Evolutionary conservation across 495 filamentous ascomycete species (phyloP).

Genomic region (Aspergillus carlsbadensis): DNA sequence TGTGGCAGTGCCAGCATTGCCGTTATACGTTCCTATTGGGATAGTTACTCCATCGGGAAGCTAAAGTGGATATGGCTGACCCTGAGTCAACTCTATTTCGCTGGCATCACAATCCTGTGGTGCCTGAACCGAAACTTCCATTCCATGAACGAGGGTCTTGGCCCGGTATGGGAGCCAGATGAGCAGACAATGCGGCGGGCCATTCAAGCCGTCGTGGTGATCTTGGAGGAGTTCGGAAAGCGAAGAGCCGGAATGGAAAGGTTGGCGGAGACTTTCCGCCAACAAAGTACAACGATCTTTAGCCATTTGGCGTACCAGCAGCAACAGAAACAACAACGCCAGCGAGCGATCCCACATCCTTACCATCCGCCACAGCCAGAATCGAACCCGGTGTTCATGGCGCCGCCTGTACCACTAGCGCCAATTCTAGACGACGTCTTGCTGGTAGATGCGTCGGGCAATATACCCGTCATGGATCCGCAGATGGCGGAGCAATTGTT

Average conservation of each 20-base stretch:
- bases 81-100: slow-evolving; percentile 52
- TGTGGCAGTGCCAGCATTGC: slow-evolving; percentile 51
- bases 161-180: slow-evolving; percentile 43
- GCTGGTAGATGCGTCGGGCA: slow-evolving; percentile 36
- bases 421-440: slow-evolving; percentile 44
- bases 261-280: slow-evolving; percentile 44
- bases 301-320: slow-evolving; percentile 42
- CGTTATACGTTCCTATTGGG: slow-evolving; percentile 51
- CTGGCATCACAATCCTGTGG: slow-evolving; percentile 50
- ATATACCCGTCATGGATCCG: slow-evolving; percentile 38
- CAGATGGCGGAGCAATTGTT: slow-evolving; percentile 44
- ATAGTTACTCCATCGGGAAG: slow-evolving; percentile 48
- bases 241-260: slow-evolving; percentile 48
- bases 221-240: slow-evolving; percentile 50
- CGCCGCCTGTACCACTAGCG: slow-evolving; percentile 40
- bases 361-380: slow-evolving; percentile 23
- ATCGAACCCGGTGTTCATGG: slow-evolving; percentile 11
- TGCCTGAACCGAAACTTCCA: slow-evolving; percentile 48
- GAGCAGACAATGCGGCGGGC: slow-evolving; percentile 46
- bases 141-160: slow-evolving; percentile 38
- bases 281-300: slow-evolving; percentile 48
- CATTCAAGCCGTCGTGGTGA: slow-evolving; percentile 46
- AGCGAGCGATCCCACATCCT: slow-evolving; percentile 17
- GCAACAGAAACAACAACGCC: slow-evolving; percentile 25
- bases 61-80: slow-evolving; percentile 58